These are phyloP conservation scores for Cytidiella melzeri DNA, from an alignment of 768 basidiomycete genomes.

Conservation along the genomic window DNA sequence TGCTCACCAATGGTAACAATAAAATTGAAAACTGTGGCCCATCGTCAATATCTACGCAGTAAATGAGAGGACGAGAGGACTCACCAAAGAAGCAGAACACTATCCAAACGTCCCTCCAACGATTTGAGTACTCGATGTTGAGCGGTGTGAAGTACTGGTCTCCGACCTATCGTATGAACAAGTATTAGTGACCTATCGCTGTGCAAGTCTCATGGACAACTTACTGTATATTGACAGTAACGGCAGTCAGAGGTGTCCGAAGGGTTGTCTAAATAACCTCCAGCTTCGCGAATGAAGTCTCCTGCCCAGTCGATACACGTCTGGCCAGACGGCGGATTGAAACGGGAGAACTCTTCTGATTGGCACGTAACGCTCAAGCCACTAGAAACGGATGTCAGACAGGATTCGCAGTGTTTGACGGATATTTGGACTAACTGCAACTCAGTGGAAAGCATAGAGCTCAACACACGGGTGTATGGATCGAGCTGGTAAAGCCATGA, in stretches of 20 bases:
- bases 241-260: slow-evolving; percentile 54
- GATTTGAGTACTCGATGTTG: slow-evolving; percentile 53
- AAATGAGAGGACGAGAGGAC: slow-evolving; percentile 19
- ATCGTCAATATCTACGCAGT: no score
- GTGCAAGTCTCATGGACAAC: slow-evolving; percentile 10
- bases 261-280: slow-evolving; percentile 72
- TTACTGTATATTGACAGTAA: slow-evolving; percentile 61
- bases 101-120: slow-evolving; percentile 69
- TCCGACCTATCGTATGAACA: slow-evolving; percentile 37
- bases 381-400: slow-evolving; percentile 25
- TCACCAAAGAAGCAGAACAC: slow-evolving; percentile 54
- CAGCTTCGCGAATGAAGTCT: slow-evolving; percentile 53
- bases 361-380: slow-evolving; percentile 62
- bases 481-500: slow-evolving; percentile 72
- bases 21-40: slow-evolving; percentile 57
- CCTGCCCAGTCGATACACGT: slow-evolving; percentile 67
- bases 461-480: slow-evolving; percentile 66
- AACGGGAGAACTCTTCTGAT: slow-evolving; percentile 60
- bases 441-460: slow-evolving; percentile 73
- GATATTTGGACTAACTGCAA: slow-evolving; percentile 41
- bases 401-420: not conserved
- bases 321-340: slow-evolving; percentile 69
- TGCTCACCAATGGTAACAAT: slow-evolving; percentile 47
- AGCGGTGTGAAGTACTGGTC: slow-evolving; percentile 67
- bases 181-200: slow-evolving; percentile 1